These are phyloP conservation scores for Esteya vermicola DNA, from an alignment of 2,329 filamentous ascomycete species.

Conservation along the genomic window DNA sequence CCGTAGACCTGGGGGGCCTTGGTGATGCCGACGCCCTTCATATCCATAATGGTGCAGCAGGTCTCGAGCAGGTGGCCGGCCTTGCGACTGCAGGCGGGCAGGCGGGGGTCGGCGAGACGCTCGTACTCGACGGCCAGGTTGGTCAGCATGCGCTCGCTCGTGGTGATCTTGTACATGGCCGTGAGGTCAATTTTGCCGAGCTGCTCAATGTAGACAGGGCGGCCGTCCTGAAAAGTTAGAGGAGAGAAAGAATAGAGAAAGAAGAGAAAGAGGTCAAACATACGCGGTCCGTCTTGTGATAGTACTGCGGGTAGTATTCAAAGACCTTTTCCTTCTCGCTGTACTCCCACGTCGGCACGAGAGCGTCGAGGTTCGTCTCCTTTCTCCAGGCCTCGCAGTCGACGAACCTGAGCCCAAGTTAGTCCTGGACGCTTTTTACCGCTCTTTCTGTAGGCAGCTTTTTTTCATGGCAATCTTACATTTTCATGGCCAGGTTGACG, in stretches of 20 bases:
- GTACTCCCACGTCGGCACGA: slow-evolving; percentile 73
- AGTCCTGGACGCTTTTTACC: background rate
- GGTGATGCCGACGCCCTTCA: slow-evolving; percentile 80
- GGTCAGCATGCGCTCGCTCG: slow-evolving; percentile 81
- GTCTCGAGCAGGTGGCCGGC: slow-evolving; percentile 83
- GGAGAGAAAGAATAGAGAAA: background rate
- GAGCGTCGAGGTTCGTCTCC: slow-evolving; percentile 70
- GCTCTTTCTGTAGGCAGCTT: background rate
- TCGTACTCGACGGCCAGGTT: slow-evolving; percentile 98
- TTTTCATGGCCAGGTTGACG: slow-evolving; percentile 67
- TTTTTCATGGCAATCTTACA: slow-evolving; percentile 44
- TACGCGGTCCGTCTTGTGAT: slow-evolving; percentile 90
- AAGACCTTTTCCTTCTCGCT: slow-evolving; percentile 70
- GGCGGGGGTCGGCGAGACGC: slow-evolving; percentile 80
- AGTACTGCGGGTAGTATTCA: slow-evolving; percentile 95
- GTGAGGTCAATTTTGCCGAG: slow-evolving; percentile 84
- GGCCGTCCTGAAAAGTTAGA: slow-evolving; percentile 55
- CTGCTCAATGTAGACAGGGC: slow-evolving; percentile 94
- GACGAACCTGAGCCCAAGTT: slow-evolving; percentile 53
- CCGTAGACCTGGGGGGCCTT: slow-evolving; percentile 74
- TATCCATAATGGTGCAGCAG: slow-evolving; percentile 95
- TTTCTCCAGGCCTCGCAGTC: slow-evolving; percentile 86
- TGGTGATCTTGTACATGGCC: slow-evolving; percentile 87
- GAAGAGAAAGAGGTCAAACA: background rate
- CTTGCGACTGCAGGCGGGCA: slow-evolving; percentile 92